Conservation (phyloP, 129 eudicot species). For the Centrapalus pauciflorus region DNA sequence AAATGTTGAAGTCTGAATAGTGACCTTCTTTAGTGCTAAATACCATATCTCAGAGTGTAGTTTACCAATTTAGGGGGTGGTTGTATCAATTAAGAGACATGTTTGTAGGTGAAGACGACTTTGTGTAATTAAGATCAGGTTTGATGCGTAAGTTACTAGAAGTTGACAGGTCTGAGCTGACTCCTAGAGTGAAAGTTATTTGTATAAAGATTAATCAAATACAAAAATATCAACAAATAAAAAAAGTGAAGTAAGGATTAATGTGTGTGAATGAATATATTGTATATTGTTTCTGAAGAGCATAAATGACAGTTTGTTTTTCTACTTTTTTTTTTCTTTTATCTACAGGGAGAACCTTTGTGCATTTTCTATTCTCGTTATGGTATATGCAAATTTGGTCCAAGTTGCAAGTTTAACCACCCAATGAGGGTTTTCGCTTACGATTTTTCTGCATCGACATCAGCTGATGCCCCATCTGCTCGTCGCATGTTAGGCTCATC, state of each 20-base stretch:
- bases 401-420: conserved; percentile 98
- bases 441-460: conserved; percentile 42
- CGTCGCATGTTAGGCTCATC: conserved; percentile 58
- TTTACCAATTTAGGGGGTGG: too few relatives aligned
- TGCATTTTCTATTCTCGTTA: conserved; percentile 93
- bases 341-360: conserved; percentile 78
- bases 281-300: background rate
- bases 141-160: too few relatives aligned
- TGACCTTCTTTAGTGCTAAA: too few relatives aligned
- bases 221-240: too few relatives aligned
- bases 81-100: too few relatives aligned
- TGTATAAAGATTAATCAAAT: too few relatives aligned
- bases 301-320: conserved; percentile 1
- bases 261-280: background rate
- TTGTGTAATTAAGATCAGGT: too few relatives aligned
- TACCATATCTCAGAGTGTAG: too few relatives aligned
- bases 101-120: too few relatives aligned
- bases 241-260: background rate
- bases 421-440: conserved; percentile 77
- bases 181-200: too few relatives aligned
- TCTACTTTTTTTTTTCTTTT: conserved; percentile 17
- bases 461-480: conserved; percentile 47
- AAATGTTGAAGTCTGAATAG: too few relatives aligned
- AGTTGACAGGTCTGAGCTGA: too few relatives aligned
- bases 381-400: conserved; percentile 97